Percentiles rank a stretch among this genome's conserved stretches.
These are phyloP conservation scores for Davidsoniella australis DNA, from an alignment of 2,329 filamentous ascomycete species.

Conservation along the genomic window DNA sequence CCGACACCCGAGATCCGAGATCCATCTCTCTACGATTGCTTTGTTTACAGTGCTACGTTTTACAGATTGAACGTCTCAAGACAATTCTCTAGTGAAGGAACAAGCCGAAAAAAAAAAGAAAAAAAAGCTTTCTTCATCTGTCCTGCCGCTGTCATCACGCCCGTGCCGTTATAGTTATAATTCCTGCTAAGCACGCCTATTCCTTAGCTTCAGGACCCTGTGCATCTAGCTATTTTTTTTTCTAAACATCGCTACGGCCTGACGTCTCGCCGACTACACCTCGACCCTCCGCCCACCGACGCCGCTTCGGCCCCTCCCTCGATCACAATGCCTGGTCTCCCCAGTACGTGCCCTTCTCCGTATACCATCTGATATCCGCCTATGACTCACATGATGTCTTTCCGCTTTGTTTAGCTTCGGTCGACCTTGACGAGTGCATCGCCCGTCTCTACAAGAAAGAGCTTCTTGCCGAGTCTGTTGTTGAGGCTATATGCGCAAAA, in stretches of 20 bases:
- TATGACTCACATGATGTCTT: neutral
- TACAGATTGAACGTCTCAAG: too few relatives aligned
- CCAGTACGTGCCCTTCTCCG: conserved; percentile 3
- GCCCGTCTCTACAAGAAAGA: conserved; percentile 92
- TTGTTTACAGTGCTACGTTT: too few relatives aligned
- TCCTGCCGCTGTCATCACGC: too few relatives aligned
- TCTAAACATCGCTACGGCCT: neutral
- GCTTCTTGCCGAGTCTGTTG: conserved; percentile 88
- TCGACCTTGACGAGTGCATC: conserved; percentile 98
- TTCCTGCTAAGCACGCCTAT: neutral
- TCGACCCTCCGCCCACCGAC: neutral
- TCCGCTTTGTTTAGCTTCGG: conserved; percentile 46
- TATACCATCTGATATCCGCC: neutral
- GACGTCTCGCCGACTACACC: neutral
- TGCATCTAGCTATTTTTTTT: neutral
- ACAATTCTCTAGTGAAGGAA: neutral
- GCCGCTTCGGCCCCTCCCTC: neutral
- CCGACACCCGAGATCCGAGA: too few relatives aligned
- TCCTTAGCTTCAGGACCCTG: neutral
- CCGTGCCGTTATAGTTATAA: too few relatives aligned
- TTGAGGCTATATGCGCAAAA: conserved; percentile 98
- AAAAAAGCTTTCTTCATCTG: too few relatives aligned
- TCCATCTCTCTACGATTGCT: too few relatives aligned
- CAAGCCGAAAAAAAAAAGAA: too few relatives aligned
- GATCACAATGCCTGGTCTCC: conserved; percentile 11